Percentiles rank a stretch among this genome's conserved stretches.
Conservation (phyloP, 2,329 filamentous ascomycete species). For the Neofusicoccum umdonicola region DNA sequence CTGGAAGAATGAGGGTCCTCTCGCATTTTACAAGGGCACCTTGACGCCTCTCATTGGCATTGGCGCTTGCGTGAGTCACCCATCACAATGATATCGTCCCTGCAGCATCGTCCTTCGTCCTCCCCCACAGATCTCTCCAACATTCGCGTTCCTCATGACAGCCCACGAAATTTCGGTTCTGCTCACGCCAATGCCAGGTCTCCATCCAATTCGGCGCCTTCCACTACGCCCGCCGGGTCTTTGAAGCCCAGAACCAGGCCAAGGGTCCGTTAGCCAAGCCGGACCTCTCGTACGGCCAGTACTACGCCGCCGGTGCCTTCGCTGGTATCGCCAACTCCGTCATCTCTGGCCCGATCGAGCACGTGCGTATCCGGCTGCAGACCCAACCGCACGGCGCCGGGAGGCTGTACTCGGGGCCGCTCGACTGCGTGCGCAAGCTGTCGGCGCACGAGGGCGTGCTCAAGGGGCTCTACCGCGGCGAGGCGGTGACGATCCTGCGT, state of each 20-base stretch:
- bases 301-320: constrained; percentile 87
- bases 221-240: constrained; percentile 81
- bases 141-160: background rate
- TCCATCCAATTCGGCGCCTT: constrained; percentile 99
- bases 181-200: constrained; percentile 38
- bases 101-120: background rate
- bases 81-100: background rate
- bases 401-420: constrained; percentile 76
- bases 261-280: constrained; percentile 33
- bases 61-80: constrained; percentile 73
- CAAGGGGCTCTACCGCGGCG: constrained; percentile 79
- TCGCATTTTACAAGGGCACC: constrained; percentile 98
- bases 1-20: constrained; percentile 79
- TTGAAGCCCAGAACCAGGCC: constrained; percentile 70
- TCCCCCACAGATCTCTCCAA: background rate
- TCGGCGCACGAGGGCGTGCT: constrained; percentile 66
- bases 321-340: constrained; percentile 87
- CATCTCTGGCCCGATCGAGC: constrained; percentile 90
- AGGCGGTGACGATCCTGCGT: constrained; percentile 78
- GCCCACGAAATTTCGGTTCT: background rate
- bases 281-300: constrained; percentile 73
- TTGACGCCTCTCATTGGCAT: constrained; percentile 93
- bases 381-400: constrained; percentile 86
- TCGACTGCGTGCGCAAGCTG: constrained; percentile 89
- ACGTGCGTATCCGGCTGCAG: constrained; percentile 92